These are phyloP conservation scores for Aechmea fasciata DNA, from an alignment of 176 grass and related monocot species.

Conservation along the genomic window DNA sequence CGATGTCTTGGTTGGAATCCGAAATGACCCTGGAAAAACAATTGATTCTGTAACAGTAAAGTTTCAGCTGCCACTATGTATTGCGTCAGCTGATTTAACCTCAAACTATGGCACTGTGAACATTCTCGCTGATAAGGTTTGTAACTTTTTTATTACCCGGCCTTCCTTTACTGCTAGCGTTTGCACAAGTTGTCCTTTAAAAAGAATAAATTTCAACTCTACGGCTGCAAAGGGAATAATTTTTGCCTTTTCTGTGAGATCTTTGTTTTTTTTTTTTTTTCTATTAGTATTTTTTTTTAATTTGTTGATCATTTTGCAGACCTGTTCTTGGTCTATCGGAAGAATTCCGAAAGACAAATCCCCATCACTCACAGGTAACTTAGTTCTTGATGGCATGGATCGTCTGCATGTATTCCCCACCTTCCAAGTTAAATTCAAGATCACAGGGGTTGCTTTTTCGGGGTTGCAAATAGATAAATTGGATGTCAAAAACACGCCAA, in stretches of 20 bases:
- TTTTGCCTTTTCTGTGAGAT: conserved; percentile 6
- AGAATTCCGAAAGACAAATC: conserved; percentile 92
- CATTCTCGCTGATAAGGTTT: conserved; percentile 75
- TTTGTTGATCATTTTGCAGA: conserved; percentile 38
- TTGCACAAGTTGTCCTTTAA: background rate
- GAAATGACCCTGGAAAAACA: conserved; percentile 90
- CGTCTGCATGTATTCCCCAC: conserved; percentile 57
- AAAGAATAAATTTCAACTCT: background rate
- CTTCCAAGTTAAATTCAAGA: conserved; percentile 81
- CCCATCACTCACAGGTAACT: conserved; percentile 67
- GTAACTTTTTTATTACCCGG: conserved; percentile 11
- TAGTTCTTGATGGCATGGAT: conserved; percentile 54
- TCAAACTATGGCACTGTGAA: conserved; percentile 84
- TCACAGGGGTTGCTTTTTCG: conserved; percentile 80
- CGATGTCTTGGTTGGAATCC: conserved; percentile 71
- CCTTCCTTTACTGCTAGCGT: background rate
- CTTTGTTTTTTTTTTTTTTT: conserved; percentile 4
- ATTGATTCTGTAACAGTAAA: conserved; percentile 84
- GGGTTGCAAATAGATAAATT: conserved; percentile 90
- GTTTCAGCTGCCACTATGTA: conserved; percentile 65
- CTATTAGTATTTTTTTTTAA: background rate
- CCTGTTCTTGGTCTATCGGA: conserved; percentile 79
- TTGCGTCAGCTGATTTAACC: conserved; percentile 83
- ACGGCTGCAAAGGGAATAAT: background rate
- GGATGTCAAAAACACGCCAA: conserved; percentile 56